Percentiles rank a stretch among this genome's conserved stretches.
Evolutionary conservation across 768 basidiomycete genomes (phyloP).

Genomic region (Pleurotus pulmonarius): DNA sequence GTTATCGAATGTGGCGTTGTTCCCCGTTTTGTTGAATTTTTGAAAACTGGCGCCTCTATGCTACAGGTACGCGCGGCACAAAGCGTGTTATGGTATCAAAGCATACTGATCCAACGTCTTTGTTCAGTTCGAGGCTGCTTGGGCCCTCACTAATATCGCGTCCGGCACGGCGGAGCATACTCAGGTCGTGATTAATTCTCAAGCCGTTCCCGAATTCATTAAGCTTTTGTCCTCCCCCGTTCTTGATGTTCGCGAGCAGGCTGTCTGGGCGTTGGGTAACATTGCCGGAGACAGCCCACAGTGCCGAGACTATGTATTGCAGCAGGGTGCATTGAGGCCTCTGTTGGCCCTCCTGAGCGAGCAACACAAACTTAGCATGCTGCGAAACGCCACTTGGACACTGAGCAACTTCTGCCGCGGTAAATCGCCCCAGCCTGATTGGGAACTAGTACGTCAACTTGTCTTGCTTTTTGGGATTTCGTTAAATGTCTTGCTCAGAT

Average conservation of each 20-base stretch:
- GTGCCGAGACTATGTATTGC: conserved; percentile 95
- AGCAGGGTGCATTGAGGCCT: conserved; percentile 91
- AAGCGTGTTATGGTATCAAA: background rate
- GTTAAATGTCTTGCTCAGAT: conserved; percentile 54
- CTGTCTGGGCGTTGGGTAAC: conserved; percentile 99
- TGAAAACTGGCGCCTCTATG: conserved; percentile 77
- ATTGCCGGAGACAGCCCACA: conserved; percentile 98
- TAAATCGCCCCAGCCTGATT: conserved; percentile 96
- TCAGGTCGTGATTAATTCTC: conserved; percentile 92
- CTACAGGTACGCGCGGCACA: conserved; percentile 56
- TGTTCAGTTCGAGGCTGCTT: conserved; percentile 89
- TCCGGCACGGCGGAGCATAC: conserved; percentile 98
- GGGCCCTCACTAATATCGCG: conserved; percentile 97
- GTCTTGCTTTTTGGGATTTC: background rate
- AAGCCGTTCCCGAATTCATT: conserved; percentile 96
- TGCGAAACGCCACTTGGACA: conserved; percentile 98
- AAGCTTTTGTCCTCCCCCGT: conserved; percentile 92
- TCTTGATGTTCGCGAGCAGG: conserved; percentile 97
- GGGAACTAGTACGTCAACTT: conserved; percentile 75
- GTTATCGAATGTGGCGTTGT: conserved; percentile 98
- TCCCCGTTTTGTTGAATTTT: conserved; percentile 94
- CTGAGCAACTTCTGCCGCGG: conserved; percentile 99
- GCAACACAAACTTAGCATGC: conserved; percentile 98
- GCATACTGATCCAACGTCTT: conserved; percentile 7
- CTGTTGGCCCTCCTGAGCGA: conserved; percentile 86